Evolutionary conservation across 2,329 filamentous ascomycete genomes (phyloP), one percentile per base, ranked within the genome.

Genomic region (Fusarium tanahbumbuense): DNA sequence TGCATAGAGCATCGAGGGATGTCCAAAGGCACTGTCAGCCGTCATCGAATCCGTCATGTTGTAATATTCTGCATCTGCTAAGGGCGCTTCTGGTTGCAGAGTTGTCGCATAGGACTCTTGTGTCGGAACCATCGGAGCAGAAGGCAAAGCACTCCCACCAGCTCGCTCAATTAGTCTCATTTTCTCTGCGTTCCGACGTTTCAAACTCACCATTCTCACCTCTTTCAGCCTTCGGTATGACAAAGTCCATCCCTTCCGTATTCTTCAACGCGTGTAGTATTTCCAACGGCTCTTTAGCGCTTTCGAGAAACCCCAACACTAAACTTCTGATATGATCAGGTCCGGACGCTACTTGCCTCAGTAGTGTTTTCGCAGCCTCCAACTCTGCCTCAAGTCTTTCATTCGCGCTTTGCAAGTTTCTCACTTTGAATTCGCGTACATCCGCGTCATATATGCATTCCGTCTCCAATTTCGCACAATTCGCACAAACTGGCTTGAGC

Each of bases 401-500:
- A 1, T 67, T 67, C 3, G n/a, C 34, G 2, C n/a, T 4, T 0
- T 68, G 34, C 0, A 67, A 6, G 0, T 30, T 30, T 5, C 2
- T 27, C 2, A 52, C 20, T 6, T 1, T 44, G 0, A 4, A 25
- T 16, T 68, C 64, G 0, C 8, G 28, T 0, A 42, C 12, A 2
- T 59, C 60, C 9, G 64, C 37, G 9, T 67, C 64, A 16, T 68
- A 67, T 6, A 64, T 27, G 22, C 64, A 67, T 23, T 42, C 10
- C 4, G 22, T 34, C 0, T 22, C 28, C 5, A 30, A 8, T 16
- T 64, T 67, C 6, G 23, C 28, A 7, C 64, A 67, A 30, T 8
- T 59, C 5, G 8, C 15, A 10, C 64, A 67, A 3, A 54, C 5
- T 1, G 64, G 64, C 1, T 53, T 67, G 1, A 40, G 6, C 1